Percentiles rank a stretch among this genome's conserved stretches.
phyloP scores from a whole-genome alignment of 371 early-diverging fungal species.

The Lichtheimia corymbifera region DNA sequence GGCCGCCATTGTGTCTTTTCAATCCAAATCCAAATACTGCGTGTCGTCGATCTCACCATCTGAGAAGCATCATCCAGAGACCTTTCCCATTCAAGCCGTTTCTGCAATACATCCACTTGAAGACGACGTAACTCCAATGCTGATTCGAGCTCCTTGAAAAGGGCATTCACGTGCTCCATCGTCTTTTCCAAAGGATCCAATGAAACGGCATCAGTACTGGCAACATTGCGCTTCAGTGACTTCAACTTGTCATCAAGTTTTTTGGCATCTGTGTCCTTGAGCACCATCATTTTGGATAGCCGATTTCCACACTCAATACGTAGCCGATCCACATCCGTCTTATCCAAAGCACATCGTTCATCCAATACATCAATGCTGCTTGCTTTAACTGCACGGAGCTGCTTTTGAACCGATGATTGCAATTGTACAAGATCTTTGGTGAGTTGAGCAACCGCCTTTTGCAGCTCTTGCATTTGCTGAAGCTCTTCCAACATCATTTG shows the following conservation, averaged over 20 bases:
- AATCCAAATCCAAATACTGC: conserved; percentile 34
- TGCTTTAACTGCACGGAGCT: conserved; percentile 21
- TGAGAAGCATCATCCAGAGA: conserved; percentile 22
- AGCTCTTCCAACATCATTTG: conserved; percentile 39
- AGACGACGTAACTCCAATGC: conserved; percentile 20
- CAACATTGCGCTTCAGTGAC: conserved; percentile 10
- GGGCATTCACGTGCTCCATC: conserved; percentile 13
- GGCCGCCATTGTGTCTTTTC: conserved; percentile 36
- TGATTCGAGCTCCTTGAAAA: conserved; percentile 21
- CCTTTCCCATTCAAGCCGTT: conserved; percentile 36
- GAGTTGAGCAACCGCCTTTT: conserved; percentile 29
- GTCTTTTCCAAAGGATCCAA: conserved; percentile 7
- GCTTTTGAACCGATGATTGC: conserved; percentile 34
- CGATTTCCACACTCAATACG: too few species aligned
- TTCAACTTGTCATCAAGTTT: conserved; percentile 27
- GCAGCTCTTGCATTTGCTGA: conserved; percentile 32
- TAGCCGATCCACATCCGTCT: too few species aligned
- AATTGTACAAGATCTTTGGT: conserved; percentile 37
- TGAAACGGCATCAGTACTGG: conserved; percentile 11
- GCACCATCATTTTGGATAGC: conserved; percentile 6
- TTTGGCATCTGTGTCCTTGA: conserved; percentile 27
- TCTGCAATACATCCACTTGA: conserved; percentile 25
- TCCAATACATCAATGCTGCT: conserved; percentile 34
- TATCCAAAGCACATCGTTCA: conserved; percentile 26
- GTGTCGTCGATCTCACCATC: conserved; percentile 23